A percentile compares a stretch with the other conserved stretches of the same genome.
Evolutionary conservation across 352 stramenopile species (phyloP).

Genomic region (Pythium dissimile): DNA sequence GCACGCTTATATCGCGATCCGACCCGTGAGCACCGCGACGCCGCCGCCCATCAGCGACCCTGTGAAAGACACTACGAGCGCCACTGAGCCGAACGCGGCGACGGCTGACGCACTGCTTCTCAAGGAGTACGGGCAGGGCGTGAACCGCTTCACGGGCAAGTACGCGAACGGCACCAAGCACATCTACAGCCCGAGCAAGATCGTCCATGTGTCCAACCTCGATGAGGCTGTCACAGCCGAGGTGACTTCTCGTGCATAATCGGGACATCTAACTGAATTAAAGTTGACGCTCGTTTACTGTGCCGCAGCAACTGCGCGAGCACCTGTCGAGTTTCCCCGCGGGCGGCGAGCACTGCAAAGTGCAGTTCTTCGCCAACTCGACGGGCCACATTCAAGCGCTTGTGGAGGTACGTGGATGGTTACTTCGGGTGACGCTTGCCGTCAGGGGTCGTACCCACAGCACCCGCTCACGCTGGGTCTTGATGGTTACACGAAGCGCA

Average conservation of each 20-base stretch:
- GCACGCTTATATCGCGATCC: slow-evolving; percentile 45
- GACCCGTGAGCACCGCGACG: slow-evolving; percentile 5
- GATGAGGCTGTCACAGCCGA: slow-evolving; percentile 31
- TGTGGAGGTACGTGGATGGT: slow-evolving; percentile 26
- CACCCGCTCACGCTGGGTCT: too few species aligned
- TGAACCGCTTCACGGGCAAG: slow-evolving; percentile 65
- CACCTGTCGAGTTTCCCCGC: slow-evolving; percentile 32
- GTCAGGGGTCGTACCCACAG: too few species aligned
- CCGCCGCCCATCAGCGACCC: background rate
- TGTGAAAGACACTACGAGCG: background rate
- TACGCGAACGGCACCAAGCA: slow-evolving; percentile 53
- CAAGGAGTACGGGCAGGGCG: slow-evolving; percentile 45
- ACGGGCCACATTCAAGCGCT: slow-evolving; percentile 49
- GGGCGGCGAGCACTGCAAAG: slow-evolving; percentile 37
- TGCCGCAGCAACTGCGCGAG: slow-evolving; percentile 30
- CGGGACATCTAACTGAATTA: too few species aligned
- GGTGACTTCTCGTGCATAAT: too few species aligned
- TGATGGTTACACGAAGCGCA: too few species aligned
- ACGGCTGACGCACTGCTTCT: slow-evolving; percentile 23
- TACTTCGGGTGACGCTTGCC: background rate
- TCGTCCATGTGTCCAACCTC: slow-evolving; percentile 63
- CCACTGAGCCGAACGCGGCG: background rate
- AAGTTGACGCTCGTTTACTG: background rate
- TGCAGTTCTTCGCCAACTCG: slow-evolving; percentile 44
- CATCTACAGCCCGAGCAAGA: slow-evolving; percentile 65